phyloP scores from a whole-genome alignment of 2,329 filamentous ascomycete species.

The Cordyceps militaris region DNA sequence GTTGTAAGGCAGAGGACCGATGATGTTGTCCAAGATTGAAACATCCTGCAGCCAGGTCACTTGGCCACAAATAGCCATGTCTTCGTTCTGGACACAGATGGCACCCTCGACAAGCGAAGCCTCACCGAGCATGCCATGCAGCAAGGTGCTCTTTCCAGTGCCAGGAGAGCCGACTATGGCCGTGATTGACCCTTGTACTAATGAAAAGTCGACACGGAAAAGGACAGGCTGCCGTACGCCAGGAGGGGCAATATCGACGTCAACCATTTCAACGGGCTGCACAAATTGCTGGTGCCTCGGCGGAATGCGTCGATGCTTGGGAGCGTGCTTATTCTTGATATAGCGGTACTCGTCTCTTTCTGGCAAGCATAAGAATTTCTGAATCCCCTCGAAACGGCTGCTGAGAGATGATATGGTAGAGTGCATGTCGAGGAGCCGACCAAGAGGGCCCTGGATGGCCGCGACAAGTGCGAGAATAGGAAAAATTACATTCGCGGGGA shows the following conservation, averaged over 20 bases:
- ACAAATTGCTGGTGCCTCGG: background rate
- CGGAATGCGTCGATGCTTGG: background rate
- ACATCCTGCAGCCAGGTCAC: constrained; percentile 1
- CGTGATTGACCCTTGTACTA: background rate
- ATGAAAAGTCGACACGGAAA: constrained; percentile 6
- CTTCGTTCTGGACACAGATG: background rate
- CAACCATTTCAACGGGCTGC: background rate
- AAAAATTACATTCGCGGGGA: background rate
- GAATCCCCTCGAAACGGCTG: background rate
- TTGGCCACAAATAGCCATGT: constrained; percentile 8
- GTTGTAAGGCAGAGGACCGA: constrained; percentile 3
- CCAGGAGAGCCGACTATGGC: background rate
- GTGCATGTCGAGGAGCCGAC: background rate
- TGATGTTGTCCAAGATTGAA: constrained; percentile 7
- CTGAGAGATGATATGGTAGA: constrained; percentile 1
- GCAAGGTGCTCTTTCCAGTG: constrained; percentile 2
- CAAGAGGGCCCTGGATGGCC: constrained; percentile 8
- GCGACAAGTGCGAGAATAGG: constrained; percentile 1
- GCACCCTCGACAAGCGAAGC: constrained; percentile 3
- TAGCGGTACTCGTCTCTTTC: constrained; percentile 8
- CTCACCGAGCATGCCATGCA: constrained; percentile 8
- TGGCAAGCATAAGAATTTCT: background rate
- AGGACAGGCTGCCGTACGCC: constrained; percentile 1
- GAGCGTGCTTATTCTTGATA: background rate
- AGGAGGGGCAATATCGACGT: constrained; percentile 4